phyloP scores from a whole-genome alignment of 2,329 filamentous ascomycete species.

The Calonectria leucothoes region DNA sequence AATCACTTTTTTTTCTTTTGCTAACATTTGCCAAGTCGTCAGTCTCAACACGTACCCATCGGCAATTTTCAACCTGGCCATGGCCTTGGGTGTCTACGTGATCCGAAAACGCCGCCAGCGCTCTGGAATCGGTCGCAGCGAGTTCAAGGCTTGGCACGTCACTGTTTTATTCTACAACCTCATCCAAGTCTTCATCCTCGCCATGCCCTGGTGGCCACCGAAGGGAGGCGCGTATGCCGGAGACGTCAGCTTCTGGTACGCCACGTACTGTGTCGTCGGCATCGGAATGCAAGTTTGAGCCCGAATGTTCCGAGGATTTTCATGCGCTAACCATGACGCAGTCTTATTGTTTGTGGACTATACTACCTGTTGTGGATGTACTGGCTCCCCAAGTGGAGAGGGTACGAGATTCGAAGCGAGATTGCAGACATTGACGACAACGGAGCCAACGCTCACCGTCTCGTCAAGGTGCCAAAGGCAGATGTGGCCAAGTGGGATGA shows the following conservation, averaged over 20 bases:
- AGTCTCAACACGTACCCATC: constrained; percentile 69
- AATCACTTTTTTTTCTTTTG: neutral
- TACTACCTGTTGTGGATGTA: constrained; percentile 73
- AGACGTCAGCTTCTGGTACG: constrained; percentile 80
- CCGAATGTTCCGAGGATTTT: too few relatives aligned
- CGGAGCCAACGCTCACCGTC: constrained; percentile 52
- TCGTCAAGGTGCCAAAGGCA: constrained; percentile 65
- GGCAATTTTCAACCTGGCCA: constrained; percentile 66
- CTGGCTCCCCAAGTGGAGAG: constrained; percentile 61
- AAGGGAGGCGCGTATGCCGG: constrained; percentile 68
- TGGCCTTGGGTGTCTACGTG: constrained; percentile 68
- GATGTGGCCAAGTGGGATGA: constrained; percentile 67
- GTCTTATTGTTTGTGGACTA: constrained; percentile 62
- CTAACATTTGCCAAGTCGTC: constrained; percentile 57
- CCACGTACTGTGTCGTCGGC: constrained; percentile 74
- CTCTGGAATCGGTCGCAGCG: constrained; percentile 58
- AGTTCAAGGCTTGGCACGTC: constrained; percentile 70
- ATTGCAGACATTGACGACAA: constrained; percentile 56
- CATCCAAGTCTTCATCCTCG: constrained; percentile 70
- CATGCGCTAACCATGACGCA: constrained; percentile 35
- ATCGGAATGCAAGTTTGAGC: constrained; percentile 69
- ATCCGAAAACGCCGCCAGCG: constrained; percentile 67
- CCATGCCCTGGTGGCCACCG: constrained; percentile 80
- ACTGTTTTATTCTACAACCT: constrained; percentile 70
- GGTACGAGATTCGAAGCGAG: constrained; percentile 67